These are phyloP conservation scores for Termitomyces sp. DNA, from an alignment of 768 basidiomycete genomes.

Conservation along the genomic window DNA sequence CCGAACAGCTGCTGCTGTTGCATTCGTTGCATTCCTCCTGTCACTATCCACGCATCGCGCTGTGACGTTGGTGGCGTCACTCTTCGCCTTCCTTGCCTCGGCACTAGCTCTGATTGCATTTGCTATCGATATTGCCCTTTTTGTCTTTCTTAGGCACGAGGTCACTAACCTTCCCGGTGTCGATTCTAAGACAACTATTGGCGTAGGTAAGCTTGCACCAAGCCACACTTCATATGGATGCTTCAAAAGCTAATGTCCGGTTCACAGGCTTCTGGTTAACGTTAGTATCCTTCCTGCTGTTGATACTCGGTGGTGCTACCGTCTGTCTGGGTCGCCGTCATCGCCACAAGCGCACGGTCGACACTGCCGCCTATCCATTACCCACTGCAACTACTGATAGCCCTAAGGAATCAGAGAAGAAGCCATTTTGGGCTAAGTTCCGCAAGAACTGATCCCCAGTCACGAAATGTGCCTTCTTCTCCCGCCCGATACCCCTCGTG, in stretches of 20 bases:
- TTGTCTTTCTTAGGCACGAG: conserved; percentile 54
- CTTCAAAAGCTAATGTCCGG: conserved; percentile 2
- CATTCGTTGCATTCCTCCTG: conserved; percentile 61
- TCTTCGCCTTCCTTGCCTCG: conserved; percentile 71
- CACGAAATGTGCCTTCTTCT: not conserved
- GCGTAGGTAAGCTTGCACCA: conserved; percentile 48
- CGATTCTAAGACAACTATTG: conserved; percentile 47
- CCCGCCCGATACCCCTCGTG: not conserved
- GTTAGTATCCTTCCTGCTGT: conserved; percentile 60
- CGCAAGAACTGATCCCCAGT: conserved; percentile 26
- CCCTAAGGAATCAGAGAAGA: conserved; percentile 23
- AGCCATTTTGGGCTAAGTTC: conserved; percentile 33
- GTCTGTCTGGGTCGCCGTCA: conserved; percentile 70
- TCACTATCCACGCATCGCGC: conserved; percentile 57
- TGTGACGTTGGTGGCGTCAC: conserved; percentile 58
- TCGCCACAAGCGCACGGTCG: conserved; percentile 48
- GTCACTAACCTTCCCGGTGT: conserved; percentile 46
- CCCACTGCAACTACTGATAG: conserved; percentile 33
- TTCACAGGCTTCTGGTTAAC: conserved; percentile 71
- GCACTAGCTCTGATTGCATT: conserved; percentile 69
- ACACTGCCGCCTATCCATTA: conserved; percentile 33
- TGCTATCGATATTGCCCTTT: conserved; percentile 74
- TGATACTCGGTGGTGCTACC: conserved; percentile 61
- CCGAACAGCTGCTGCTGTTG: conserved; percentile 44
- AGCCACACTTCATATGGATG: not conserved